Evolutionary conservation across 208 protist species (phyloP), one percentile per base, ranked within the genome.

Genomic region (Trypanosoma lewisi): DNA sequence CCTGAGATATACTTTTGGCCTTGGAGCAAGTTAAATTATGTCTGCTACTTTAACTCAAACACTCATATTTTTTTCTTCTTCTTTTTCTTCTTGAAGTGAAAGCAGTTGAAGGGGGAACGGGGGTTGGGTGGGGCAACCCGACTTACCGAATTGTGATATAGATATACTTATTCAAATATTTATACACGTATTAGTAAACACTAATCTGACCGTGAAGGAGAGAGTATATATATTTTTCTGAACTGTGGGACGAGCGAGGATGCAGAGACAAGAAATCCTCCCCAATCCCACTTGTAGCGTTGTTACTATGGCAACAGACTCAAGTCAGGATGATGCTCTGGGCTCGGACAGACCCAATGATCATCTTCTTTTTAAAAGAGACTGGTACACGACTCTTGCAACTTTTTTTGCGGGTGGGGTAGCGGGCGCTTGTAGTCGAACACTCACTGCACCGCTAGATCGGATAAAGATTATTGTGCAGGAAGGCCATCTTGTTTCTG

Each of bases 401-500:
- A 94, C 90, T 2, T 96, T 94, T 70, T 49, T 91, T 41, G 82
- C 90, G 6, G 90, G 90, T 67, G 85, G 83, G 36, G 68, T 94
- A 11, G 93, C 93, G 0, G 93, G 91, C 1, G 79, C 85, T 14
- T 80, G 82, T 33, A 94, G 86, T 71, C 78, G 93, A 9, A 95
- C 90, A 12, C 57, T 90, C 30, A 96, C 90, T 6, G 93, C 93
- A 14, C 93, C 93, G 8, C 68, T 97, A n/a, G 93, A 97, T 53
- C 83, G 93, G 41, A 81, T 97, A 25, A 96, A 96, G 66, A 81
- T 94, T 23, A 91, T 97, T 55, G 85, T 94, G n/a, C 92, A 97
- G 52, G 89, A 96, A 66, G 91, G 91, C 2, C 83, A 93, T 63
- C 64, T 96, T 14, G 77, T 89, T 42, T 41, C 31, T 21, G 34